phyloP scores from a whole-genome alignment of 768 basidiomycete genomes.

The Tulasnella sp. region DNA sequence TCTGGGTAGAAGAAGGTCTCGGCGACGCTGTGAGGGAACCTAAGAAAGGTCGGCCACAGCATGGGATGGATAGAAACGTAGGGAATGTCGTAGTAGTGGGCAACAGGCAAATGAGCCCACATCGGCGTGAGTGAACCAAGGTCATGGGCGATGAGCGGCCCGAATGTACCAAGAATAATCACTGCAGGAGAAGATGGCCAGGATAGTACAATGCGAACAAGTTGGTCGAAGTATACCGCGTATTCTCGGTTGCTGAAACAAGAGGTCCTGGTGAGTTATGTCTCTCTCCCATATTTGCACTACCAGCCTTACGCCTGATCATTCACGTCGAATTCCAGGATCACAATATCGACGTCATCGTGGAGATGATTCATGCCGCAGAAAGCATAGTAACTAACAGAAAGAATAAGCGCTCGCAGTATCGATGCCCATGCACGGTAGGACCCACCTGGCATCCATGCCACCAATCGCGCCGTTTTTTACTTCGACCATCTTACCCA shows the following conservation, averaged over 20 bases:
- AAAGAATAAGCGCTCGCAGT: not conserved
- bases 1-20: slow-evolving; percentile 13
- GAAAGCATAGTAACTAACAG: slow-evolving; percentile 17
- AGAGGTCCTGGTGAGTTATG: not conserved
- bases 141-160: slow-evolving; percentile 14
- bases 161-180: slow-evolving; percentile 9
- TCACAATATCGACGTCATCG: slow-evolving; percentile 18
- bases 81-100: slow-evolving; percentile 23
- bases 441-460: slow-evolving; percentile 19
- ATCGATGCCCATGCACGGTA: not conserved
- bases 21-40: slow-evolving; percentile 15
- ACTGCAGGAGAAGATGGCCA: slow-evolving; percentile 15
- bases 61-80: slow-evolving; percentile 13
- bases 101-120: slow-evolving; percentile 7
- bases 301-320: slow-evolving; percentile 9
- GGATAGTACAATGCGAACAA: slow-evolving; percentile 13
- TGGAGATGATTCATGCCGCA: slow-evolving; percentile 17
- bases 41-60: not conserved
- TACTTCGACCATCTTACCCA: not conserved
- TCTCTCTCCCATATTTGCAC: not conserved
- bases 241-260: slow-evolving; percentile 9
- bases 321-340: slow-evolving; percentile 21
- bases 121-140: slow-evolving; percentile 15
- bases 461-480: slow-evolving; percentile 17
- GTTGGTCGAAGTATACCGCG: slow-evolving; percentile 17